Conservation (phyloP, 768 basidiomycete species). For the Mrakia frigida region DNA sequence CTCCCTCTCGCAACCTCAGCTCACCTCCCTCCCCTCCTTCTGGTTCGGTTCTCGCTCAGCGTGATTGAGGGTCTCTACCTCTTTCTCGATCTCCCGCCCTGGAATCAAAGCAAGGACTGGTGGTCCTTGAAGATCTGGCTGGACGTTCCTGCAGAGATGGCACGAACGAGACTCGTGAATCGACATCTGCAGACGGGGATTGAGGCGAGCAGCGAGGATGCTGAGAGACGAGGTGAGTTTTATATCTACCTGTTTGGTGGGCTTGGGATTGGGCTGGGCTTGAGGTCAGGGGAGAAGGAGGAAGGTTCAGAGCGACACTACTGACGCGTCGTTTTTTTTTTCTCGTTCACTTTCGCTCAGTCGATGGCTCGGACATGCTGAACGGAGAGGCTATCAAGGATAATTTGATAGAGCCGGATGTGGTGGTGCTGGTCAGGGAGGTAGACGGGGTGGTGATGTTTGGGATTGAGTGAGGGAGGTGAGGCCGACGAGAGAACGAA, state of each 20-base stretch:
- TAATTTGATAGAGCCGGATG: conserved; percentile 30
- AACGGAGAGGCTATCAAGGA: conserved; percentile 36
- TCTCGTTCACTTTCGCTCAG: conserved; percentile 7
- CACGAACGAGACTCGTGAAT: conserved; percentile 9
- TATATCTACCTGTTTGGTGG: background rate
- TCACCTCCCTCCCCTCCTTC: background rate
- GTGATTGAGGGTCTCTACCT: conserved; percentile 88
- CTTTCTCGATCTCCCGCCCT: conserved; percentile 66
- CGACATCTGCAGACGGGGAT: conserved; percentile 26
- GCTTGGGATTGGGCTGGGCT: background rate
- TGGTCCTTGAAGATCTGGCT: conserved; percentile 57
- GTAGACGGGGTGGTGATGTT: background rate
- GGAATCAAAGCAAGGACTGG: conserved; percentile 59
- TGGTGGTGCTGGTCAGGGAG: conserved; percentile 14
- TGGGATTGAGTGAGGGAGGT: background rate
- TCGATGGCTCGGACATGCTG: conserved; percentile 37
- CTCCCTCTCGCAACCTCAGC: background rate
- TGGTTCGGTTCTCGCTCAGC: background rate
- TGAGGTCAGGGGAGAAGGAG: too few species aligned
- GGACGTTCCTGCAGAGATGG: background rate
- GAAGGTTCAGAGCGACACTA: background rate
- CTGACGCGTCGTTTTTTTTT: background rate
- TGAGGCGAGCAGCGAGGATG: conserved; percentile 17
- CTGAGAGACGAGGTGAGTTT: conserved; percentile 16
- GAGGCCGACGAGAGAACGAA: background rate